Conservation (phyloP, 83 land plant species). For the Picea engelmannii region DNA sequence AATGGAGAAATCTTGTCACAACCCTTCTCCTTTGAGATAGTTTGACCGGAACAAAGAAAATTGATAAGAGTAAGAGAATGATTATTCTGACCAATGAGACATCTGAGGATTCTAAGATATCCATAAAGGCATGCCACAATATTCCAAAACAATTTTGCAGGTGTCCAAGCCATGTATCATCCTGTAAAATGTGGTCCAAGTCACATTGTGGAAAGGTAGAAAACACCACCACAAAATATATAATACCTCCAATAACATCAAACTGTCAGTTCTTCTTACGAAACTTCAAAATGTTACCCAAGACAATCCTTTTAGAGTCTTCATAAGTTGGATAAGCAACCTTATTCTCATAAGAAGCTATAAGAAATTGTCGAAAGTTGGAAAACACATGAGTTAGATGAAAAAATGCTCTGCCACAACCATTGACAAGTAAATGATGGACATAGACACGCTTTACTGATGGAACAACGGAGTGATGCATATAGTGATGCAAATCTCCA, state of each 20-base stretch:
- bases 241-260: constrained; percentile 92
- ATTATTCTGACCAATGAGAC: too few relatives aligned
- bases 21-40: too few relatives aligned
- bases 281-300: constrained; percentile 94
- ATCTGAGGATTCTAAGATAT: constrained; percentile 46
- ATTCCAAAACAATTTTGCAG: constrained; percentile 58
- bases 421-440: constrained; percentile 89
- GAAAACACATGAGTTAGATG: constrained; percentile 96
- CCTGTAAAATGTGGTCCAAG: constrained; percentile 67
- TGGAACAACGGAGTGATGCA: constrained; percentile 80
- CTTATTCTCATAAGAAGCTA: constrained; percentile 59
- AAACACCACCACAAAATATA: constrained; percentile 83
- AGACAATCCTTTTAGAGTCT: constrained; percentile 88
- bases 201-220: constrained; percentile 98
- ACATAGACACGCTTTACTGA: constrained; percentile 56
- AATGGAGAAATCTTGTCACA: too few relatives aligned
- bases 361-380: constrained; percentile 60
- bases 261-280: constrained; percentile 98
- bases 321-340: constrained; percentile 83
- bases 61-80: too few relatives aligned
- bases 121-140: constrained; percentile 63
- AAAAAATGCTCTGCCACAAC: constrained; percentile 95
- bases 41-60: too few relatives aligned
- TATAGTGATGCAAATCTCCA: constrained; percentile 92
- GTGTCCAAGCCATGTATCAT: constrained; percentile 72